A percentile compares a stretch with the other conserved stretches of the same genome.
Conservation (phyloP, 441 rosid species). For the Gossypium trilobum region DNA sequence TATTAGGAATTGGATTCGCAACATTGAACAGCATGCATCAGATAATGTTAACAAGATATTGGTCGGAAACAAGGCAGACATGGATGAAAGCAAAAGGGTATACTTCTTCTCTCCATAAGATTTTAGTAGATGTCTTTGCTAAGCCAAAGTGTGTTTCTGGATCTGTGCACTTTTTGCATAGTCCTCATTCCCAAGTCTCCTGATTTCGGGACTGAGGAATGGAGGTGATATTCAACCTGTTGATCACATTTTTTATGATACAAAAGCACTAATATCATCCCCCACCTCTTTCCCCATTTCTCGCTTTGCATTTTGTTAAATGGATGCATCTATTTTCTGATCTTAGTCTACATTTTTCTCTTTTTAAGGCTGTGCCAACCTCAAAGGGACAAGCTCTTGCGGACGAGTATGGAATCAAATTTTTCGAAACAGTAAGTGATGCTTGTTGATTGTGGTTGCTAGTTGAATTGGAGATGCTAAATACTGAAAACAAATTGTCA, state of each 20-base stretch:
- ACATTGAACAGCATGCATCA: slow-evolving; percentile 67
- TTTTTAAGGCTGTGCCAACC: slow-evolving; percentile 52
- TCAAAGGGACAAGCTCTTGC: slow-evolving; percentile 77
- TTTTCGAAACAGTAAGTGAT: slow-evolving; percentile 71
- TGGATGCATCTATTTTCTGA: not conserved
- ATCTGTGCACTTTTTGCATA: not conserved
- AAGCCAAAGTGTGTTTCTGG: not conserved
- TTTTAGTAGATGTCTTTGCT: not conserved
- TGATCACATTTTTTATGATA: not conserved
- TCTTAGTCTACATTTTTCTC: not conserved
- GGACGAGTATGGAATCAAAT: slow-evolving; percentile 71
- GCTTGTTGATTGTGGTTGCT: not conserved
- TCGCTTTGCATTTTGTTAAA: not conserved
- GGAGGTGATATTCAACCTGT: not conserved
- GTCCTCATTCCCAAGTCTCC: not conserved
- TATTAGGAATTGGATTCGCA: slow-evolving; percentile 70
- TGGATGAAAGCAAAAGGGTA: slow-evolving; percentile 79
- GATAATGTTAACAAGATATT: slow-evolving; percentile 67
- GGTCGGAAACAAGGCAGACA: slow-evolving; percentile 75
- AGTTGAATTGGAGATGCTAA: not conserved
- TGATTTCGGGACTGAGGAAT: not conserved
- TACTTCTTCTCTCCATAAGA: not conserved
- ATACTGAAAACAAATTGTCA: slow-evolving; percentile 9
- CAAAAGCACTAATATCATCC: not conserved
- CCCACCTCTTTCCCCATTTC: not conserved